Conservation (phyloP, 352 stramenopile genomes). For the Globisporangium cederbergense region DNA sequence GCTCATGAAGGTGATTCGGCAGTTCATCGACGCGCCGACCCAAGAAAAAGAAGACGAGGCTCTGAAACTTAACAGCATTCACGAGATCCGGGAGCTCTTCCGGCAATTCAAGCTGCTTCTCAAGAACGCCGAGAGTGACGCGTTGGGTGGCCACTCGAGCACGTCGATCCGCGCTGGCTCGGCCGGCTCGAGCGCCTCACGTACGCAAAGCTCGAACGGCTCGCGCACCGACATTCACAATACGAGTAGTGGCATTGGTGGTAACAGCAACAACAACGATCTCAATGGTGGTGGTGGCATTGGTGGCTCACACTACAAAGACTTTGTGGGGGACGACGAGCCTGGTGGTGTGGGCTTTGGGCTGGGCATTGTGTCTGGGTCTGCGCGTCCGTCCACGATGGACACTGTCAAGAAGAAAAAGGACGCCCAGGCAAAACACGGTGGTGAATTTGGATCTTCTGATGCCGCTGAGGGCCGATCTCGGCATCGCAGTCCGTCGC, state of each 20-base stretch:
- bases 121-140: constrained; percentile 42
- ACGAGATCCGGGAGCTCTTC: constrained; percentile 91
- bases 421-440: constrained; percentile 4
- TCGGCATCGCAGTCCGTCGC: constrained; percentile 35
- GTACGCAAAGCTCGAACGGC: constrained; percentile 46
- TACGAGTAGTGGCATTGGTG: constrained; percentile 11
- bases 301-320: constrained; percentile 20
- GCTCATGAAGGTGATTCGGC: constrained; percentile 64
- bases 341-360: constrained; percentile 50
- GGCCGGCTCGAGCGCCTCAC: constrained; percentile 46
- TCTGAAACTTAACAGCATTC: constrained; percentile 77
- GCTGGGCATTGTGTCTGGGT: constrained; percentile 47
- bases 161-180: constrained; percentile 36
- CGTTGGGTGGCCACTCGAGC: constrained; percentile 14
- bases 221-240: constrained; percentile 39
- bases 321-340: constrained; percentile 61
- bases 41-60: constrained; percentile 72
- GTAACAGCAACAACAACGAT: constrained; percentile 16
- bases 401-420: constrained; percentile 47
- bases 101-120: constrained; percentile 89
- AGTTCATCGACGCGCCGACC: constrained; percentile 71
- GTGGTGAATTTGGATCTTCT: constrained; percentile 7
- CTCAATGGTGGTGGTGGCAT: constrained; percentile 4
- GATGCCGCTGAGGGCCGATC: constrained; percentile 11
- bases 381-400: constrained; percentile 61